A percentile compares a stretch with the other conserved stretches of the same genome.
Conservation (phyloP, 352 stramenopile species). For the Pythium vanterpoolii region DNA sequence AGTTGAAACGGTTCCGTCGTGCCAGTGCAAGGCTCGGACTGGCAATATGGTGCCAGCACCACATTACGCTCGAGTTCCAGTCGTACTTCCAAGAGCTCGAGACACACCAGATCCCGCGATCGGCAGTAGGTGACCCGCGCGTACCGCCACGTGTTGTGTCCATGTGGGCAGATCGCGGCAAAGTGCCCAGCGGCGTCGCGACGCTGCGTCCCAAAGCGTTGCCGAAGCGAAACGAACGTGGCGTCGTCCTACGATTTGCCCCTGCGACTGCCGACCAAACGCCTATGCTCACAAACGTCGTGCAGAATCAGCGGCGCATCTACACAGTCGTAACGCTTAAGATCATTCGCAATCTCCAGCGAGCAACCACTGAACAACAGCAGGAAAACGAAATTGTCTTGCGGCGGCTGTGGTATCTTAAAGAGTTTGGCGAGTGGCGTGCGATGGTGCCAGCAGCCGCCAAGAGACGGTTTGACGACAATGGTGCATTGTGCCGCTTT, state of each 20-base stretch:
- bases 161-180: conserved; percentile 49
- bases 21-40: conserved; percentile 31
- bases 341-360: conserved; percentile 16
- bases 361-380: neutral
- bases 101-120: conserved; percentile 43
- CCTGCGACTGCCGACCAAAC: conserved; percentile 16
- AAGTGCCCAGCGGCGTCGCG: conserved; percentile 28
- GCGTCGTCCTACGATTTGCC: conserved; percentile 14
- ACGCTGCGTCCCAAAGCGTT: conserved; percentile 7
- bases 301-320: conserved; percentile 44
- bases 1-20: conserved; percentile 27
- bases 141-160: conserved; percentile 53
- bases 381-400: conserved; percentile 17
- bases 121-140: conserved; percentile 34
- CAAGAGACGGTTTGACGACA: conserved; percentile 33
- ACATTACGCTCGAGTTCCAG: conserved; percentile 41
- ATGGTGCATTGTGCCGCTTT: conserved; percentile 34
- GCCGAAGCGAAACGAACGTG: conserved; percentile 20
- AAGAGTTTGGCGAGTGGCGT: conserved; percentile 59
- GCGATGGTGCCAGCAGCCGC: conserved; percentile 24
- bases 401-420: conserved; percentile 47
- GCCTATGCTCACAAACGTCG: conserved; percentile 63
- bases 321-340: conserved; percentile 55
- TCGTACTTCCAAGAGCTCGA: conserved; percentile 48
- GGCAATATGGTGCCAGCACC: conserved; percentile 28